Evolutionary conservation across 2,329 filamentous ascomycete genomes (phyloP).

Genomic region (Biscogniauxia mediterranea): DNA sequence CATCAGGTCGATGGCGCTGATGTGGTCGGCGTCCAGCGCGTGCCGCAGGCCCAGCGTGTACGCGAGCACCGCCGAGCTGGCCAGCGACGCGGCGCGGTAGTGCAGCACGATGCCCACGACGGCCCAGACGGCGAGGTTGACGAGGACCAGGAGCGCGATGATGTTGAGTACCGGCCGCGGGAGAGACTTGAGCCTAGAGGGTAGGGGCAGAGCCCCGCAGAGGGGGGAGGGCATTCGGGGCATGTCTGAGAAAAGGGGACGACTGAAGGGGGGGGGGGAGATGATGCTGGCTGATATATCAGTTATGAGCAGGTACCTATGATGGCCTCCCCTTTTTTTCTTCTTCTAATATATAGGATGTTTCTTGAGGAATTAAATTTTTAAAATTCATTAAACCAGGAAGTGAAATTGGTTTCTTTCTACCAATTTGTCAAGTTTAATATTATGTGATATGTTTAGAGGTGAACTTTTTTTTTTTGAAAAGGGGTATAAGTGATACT

Average conservation of each 20-base stretch:
- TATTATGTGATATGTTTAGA: too few species aligned
- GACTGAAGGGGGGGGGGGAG: too few species aligned
- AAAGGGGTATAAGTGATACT: too few species aligned
- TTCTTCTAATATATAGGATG: too few species aligned
- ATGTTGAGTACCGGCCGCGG: constrained; percentile 41
- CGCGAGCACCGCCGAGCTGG: constrained; percentile 78
- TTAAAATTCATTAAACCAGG: too few species aligned
- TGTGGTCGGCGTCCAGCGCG: constrained; percentile 96
- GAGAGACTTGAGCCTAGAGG: constrained; percentile 26
- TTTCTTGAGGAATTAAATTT: too few species aligned
- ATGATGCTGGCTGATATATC: not conserved
- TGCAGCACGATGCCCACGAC: constrained; percentile 51
- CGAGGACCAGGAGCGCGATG: constrained; percentile 47
- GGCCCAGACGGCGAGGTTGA: constrained; percentile 57
- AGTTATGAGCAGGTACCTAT: not conserved
- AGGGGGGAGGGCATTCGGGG: constrained; percentile 13
- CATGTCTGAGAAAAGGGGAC: constrained; percentile 8
- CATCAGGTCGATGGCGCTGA: constrained; percentile 86
- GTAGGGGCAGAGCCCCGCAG: constrained; percentile 14
- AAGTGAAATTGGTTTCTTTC: too few species aligned
- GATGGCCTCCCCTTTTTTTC: too few species aligned
- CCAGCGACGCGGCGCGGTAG: constrained; percentile 58
- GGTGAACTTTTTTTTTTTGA: too few species aligned
- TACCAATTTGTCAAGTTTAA: too few species aligned
- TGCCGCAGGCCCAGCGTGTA: constrained; percentile 89